Evolutionary conservation across 768 basidiomycete species (phyloP), one percentile per base, ranked within the genome.

Genomic region (Xanthoconium stramineum): DNA sequence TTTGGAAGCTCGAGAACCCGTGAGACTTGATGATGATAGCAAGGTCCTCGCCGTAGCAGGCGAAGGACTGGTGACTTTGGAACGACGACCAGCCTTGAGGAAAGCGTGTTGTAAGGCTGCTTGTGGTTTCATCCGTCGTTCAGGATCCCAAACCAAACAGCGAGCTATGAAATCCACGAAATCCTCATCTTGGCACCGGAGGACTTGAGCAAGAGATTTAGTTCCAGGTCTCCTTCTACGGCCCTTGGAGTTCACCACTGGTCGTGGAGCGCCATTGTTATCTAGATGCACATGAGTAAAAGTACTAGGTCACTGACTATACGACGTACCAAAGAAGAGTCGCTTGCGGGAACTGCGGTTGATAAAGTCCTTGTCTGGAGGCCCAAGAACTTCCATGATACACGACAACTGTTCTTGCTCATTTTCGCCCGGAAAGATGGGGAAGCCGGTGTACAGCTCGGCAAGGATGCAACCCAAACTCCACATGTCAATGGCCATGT

Each of bases 401-500:
- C 96, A 98, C 6, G 95, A 89, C 52, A 99, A 75, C 64, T 98
- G 97, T 69, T 98, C 95, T 73, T 97, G 94, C 71, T 99, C 96
- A 67, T 98, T 98, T 74, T 99, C 97, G 28, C 97, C 97, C 0
- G 97, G 97, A 74, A 99, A 99, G 63, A 99, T 95, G 1, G 97
- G 97, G 72, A 93, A 97, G 1, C 97, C 97, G 12, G 96, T 98
- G 72, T 90, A 96, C 42, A 99, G 76, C 72, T 99, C 97, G 15
- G 97, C 97, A 51, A 99, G 78, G 59, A 99, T 99, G 67, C 97
- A 99, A 37, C 97, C 97, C 62, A 99, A 73, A 77, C 94, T 96
- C 97, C 97, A 99, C 95, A 99, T 99, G 70, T 98, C 94, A 60
- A 95, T 96, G 35, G 91, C 94, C 94, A 97, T 98, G 69, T 96